These are phyloP conservation scores for Coemansia pectinata DNA, from an alignment of 192 early-diverging fungal genomes.

Conservation along the genomic window DNA sequence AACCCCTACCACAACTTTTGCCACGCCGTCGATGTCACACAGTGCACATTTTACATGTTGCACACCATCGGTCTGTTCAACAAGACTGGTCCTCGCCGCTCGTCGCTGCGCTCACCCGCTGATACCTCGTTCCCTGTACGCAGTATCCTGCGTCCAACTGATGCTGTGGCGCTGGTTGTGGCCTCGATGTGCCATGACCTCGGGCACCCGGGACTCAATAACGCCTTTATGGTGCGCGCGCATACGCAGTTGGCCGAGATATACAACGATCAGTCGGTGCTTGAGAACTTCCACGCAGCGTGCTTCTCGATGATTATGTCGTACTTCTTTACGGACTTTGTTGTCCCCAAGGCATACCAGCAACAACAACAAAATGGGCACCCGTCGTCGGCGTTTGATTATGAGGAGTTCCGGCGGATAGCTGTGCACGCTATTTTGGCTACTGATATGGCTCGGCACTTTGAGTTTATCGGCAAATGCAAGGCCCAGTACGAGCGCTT, in stretches of 20 bases:
- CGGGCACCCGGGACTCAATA: slow-evolving; percentile 94
- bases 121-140: slow-evolving; percentile 48
- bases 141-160: slow-evolving; percentile 53
- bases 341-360: slow-evolving; percentile 14
- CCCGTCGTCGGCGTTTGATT: slow-evolving; percentile 34
- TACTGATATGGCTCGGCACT: slow-evolving; percentile 81
- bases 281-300: slow-evolving; percentile 92
- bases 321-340: slow-evolving; percentile 52
- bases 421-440: slow-evolving; percentile 73
- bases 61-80: slow-evolving; percentile 63
- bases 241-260: slow-evolving; percentile 80
- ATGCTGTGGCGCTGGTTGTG: slow-evolving; percentile 73
- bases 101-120: slow-evolving; percentile 48
- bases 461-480: slow-evolving; percentile 75
- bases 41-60: slow-evolving; percentile 82
- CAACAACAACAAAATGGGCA: slow-evolving; percentile 3
- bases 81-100: slow-evolving; percentile 31
- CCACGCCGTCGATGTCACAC: slow-evolving; percentile 94
- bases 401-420: slow-evolving; percentile 71
- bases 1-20: slow-evolving; percentile 96
- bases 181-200: slow-evolving; percentile 81
- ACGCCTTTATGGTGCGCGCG: slow-evolving; percentile 85
- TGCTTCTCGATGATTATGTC: slow-evolving; percentile 65
- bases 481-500: slow-evolving; percentile 63
- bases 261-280: slow-evolving; percentile 91